Base-by-base conservation (phyloP, 2,329 filamentous ascomycete species). In the Neofusicoccum umdonicola region DNA sequence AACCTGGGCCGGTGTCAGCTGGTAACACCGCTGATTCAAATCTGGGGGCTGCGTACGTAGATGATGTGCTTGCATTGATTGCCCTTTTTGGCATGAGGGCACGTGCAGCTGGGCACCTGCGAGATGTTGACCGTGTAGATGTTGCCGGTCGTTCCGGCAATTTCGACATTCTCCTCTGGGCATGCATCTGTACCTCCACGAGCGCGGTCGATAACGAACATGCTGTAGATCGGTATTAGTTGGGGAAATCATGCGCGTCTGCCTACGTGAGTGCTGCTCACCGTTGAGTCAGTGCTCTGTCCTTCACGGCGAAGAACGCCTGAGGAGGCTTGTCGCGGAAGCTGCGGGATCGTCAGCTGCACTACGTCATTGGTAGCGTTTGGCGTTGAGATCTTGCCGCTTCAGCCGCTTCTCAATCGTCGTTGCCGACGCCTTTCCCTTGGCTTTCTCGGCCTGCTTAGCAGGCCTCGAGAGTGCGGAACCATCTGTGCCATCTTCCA, bases 21-120 rank as follows among this genome's bases (percentile, higher is more conserved):
- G 17, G 11, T 0, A 22, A 9, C 2, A 7, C 11, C 17, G 22
- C 11, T 19, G 19, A 19, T 7, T 42, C 17, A 39, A 62, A 42
- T 35, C 12, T 41, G 35, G 50, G 27, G 5, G 45, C 42, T 8
- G 70, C 76, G 66, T 77, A 84, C 84, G 70, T 87, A 90, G 48
- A 89, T 66, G 31, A 87, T 77, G 68, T 90, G 88, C 71, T 89
- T 89, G 81, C 87, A 90, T 69, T 87, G 84, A 50, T 85, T 84
- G 4, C 85, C 83, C 65, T 84, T 84, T 39, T 52, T 66, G 1
- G 80, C 78, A 72, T 87, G 83, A 0, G 84, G 84, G 71, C 86
- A 88, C 64, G 79, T 79, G 73, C 86, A 88, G 5, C 68, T 76
- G 0, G 86, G 85, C 11, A 80, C 69, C 61, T 83, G 82, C 65